Base-by-base conservation (phyloP, 1,284 basidiomycete species). In the Ustilago cynodontis region DNA sequence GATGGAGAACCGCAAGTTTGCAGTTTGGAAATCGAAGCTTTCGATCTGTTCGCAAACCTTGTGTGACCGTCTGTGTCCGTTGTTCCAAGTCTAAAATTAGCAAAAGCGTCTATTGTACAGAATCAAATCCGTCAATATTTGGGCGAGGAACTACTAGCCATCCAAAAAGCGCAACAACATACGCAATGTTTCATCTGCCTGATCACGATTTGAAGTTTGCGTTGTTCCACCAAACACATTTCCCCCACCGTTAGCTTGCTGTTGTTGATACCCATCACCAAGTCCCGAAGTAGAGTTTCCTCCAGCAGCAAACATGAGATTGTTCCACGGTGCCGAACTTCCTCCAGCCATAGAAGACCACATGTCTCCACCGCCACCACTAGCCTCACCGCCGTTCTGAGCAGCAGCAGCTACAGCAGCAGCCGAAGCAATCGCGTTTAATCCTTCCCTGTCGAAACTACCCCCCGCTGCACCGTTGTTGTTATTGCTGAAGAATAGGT, bases 161-260 rank as follows among this genome's bases (percentile, higher is more conserved):
- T 64, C 54, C 7, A 53, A 51, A 49, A 65, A 65, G 18, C 58
- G 58, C 35, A 76, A 31, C 47, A 76, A 43, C 73, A 71, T 71
- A 22, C 69, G 59, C 28, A 76, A 47, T 8, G 74, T 77, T 35
- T 77, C 74, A 24, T 77, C 74, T 9, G 74, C 65, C 35, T 66
- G 67, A 16, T 60, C 55, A 22, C 41, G 33, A 16, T 39, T 35
- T 45, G 39, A 51, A 14, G 31, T 41, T 18, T 35, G 49, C 31
- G 13, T 18, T 31, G 13, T 18, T 18, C 51, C 28, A 28, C 31
- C 29, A 29, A 43, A 54, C 22, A 58, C 45, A 45, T 47, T 47
- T 11, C 20, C 22, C 20, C 8, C 20, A 10, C 18, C 29, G 22
- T 29, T 60, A 52, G 13, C 33, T 22, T 43, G 52, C 37, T 56